Evolutionary conservation across 805 yeast species (phyloP).

Genomic region (Pichia thaimueangensis): DNA sequence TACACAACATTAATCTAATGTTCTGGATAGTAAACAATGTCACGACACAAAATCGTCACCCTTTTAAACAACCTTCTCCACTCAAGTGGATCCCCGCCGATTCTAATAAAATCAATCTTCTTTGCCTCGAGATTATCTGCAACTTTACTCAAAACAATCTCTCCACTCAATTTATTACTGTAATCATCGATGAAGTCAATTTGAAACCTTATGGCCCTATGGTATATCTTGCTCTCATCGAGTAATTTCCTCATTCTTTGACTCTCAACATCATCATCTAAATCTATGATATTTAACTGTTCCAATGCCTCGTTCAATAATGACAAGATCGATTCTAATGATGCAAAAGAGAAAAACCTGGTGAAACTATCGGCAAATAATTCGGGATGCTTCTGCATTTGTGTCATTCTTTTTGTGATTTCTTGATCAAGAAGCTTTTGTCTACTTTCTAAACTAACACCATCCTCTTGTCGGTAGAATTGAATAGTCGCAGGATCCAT

Average conservation of each 20-base stretch:
- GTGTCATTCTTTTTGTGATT: slow-evolving; percentile 16
- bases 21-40: slow-evolving; percentile 36
- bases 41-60: slow-evolving; percentile 51
- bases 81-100: slow-evolving; percentile 64
- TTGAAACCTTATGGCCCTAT: slow-evolving; percentile 32
- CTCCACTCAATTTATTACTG: slow-evolving; percentile 40
- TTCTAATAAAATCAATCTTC: slow-evolving; percentile 48
- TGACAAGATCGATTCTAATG: slow-evolving; percentile 38
- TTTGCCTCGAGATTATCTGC: slow-evolving; percentile 35
- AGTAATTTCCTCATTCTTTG: slow-evolving; percentile 19
- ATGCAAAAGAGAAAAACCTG: slow-evolving; percentile 41
- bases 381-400: slow-evolving; percentile 18
- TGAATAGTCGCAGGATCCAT: slow-evolving; percentile 48
- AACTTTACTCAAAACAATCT: slow-evolving; percentile 36
- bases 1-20: neutral
- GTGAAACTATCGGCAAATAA: slow-evolving; percentile 41
- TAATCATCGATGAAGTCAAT: slow-evolving; percentile 39
- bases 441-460: slow-evolving; percentile 21
- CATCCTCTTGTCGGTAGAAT: slow-evolving; percentile 25
- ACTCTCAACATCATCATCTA: slow-evolving; percentile 16
- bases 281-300: slow-evolving; percentile 34
- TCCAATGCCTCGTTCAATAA: slow-evolving; percentile 37
- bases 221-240: slow-evolving; percentile 24
- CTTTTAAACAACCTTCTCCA: slow-evolving; percentile 64
- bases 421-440: slow-evolving; percentile 19